Conservation (phyloP, 75 land plant species). For the Pinus tabuliformis region DNA sequence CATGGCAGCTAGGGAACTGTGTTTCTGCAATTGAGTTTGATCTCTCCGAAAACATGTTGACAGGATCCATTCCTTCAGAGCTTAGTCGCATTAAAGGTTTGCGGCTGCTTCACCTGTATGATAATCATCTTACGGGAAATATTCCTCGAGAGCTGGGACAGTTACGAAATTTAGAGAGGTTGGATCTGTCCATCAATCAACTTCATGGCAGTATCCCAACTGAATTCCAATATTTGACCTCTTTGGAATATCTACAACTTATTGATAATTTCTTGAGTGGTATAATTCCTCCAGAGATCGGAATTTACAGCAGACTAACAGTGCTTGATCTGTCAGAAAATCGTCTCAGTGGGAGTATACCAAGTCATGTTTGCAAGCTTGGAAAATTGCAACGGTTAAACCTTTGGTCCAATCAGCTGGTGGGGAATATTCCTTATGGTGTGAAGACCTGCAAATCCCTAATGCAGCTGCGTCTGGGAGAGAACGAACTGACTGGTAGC, state of each 20-base stretch:
- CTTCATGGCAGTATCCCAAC: constrained; percentile 65
- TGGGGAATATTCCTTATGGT: constrained; percentile 57
- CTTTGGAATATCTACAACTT: constrained; percentile 47
- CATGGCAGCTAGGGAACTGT: constrained; percentile 54
- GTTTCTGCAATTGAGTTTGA: constrained; percentile 39
- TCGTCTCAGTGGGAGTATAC: constrained; percentile 58
- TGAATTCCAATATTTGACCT: constrained; percentile 42
- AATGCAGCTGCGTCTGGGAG: constrained; percentile 59
- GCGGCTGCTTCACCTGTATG: constrained; percentile 41
- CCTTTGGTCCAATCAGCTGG: constrained; percentile 48
- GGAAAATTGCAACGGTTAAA: constrained; percentile 48
- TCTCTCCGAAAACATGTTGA: constrained; percentile 59
- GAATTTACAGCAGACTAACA: constrained; percentile 44
- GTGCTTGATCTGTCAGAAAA: constrained; percentile 71
- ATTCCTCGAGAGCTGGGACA: constrained; percentile 48
- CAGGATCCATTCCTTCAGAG: constrained; percentile 64
- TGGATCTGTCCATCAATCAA: constrained; percentile 70
- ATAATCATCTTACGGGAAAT: constrained; percentile 54
- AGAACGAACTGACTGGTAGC: constrained; percentile 63
- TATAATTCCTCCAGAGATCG: constrained; percentile 51
- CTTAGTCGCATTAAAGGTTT: constrained; percentile 46
- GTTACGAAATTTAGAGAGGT: constrained; percentile 38
- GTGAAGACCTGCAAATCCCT: constrained; percentile 50
- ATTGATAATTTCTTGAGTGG: constrained; percentile 56
- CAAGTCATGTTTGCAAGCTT: constrained; percentile 39